Conservation (phyloP, 768 basidiomycete genomes). For the Lyophyllum shimeji region DNA sequence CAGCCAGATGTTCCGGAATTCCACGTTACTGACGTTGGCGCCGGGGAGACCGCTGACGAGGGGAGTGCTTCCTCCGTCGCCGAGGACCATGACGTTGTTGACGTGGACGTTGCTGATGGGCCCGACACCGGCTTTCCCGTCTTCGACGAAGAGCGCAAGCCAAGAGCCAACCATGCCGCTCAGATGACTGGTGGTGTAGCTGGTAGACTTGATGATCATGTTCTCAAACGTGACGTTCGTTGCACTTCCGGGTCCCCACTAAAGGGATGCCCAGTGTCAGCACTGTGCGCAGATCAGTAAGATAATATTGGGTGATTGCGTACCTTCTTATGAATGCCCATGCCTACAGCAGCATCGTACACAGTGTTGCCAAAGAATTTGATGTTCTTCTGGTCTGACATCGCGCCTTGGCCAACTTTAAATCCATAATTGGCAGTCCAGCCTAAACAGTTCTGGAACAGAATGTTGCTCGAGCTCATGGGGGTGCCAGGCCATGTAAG, state of each 20-base stretch:
- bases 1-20: slow-evolving; percentile 10
- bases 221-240: slow-evolving; percentile 16
- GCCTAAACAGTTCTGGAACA: slow-evolving; percentile 13
- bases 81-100: slow-evolving; percentile 13
- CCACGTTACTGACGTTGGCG: slow-evolving; percentile 13
- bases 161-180: slow-evolving; percentile 16
- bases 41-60: slow-evolving; percentile 11
- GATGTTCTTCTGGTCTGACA: slow-evolving; percentile 14
- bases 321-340: slow-evolving; percentile 19
- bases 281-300: background rate
- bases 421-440: slow-evolving; percentile 20
- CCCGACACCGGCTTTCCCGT: slow-evolving; percentile 16
- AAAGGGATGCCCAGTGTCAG: background rate
- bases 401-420: slow-evolving; percentile 19
- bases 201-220: slow-evolving; percentile 16
- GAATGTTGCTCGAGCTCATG: slow-evolving; percentile 8
- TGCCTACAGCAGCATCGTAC: slow-evolving; percentile 17
- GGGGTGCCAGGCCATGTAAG: slow-evolving; percentile 11
- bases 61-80: slow-evolving; percentile 9
- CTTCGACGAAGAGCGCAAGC: slow-evolving; percentile 15
- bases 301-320: background rate
- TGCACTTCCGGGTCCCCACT: slow-evolving; percentile 15
- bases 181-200: slow-evolving; percentile 13
- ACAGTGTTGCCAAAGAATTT: slow-evolving; percentile 15
- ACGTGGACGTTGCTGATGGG: slow-evolving; percentile 15